Evolutionary conservation across 2,329 filamentous ascomycete genomes (phyloP), one percentile per base, ranked within the genome.

Genomic region (Venturiaceae sp.): DNA sequence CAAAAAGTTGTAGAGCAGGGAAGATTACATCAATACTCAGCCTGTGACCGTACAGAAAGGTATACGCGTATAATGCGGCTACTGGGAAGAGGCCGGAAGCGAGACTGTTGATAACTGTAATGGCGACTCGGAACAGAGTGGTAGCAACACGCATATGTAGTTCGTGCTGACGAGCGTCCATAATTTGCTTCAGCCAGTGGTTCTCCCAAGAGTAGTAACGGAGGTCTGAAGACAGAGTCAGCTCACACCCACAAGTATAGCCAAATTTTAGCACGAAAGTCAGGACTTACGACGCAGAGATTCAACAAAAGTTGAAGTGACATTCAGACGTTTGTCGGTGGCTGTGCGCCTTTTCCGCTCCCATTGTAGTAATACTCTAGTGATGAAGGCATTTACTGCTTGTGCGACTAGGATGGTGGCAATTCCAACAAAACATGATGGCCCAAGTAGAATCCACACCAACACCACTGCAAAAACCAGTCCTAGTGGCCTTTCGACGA

Each of bases 301-400:
- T 69, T 95, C 90, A 55, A 96, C 88, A 60, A 95, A 94, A 66
- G 95, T 90, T 2, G 87, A 86, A 1, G 90, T 89, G 5, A 87
- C 83, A 66, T 95, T 88, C 0, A 95, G 79, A 63, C 92, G 87
- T 26, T 79, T 75, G 67, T 96, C 91, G 0, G 90, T 92, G 2
- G 88, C 85, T 0, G 77, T 75, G 50, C 91, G 81, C n/a, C 90
- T 83, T 26, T 81, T 77, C 58, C 81, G 81, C 68, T 95, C 90
- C 67, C 86, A 85, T 23, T 77, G 75, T 14, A 95, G 76, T 19
- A 92, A 75, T 1, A 80, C 73, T 9, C 82, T 79, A 33, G 90
- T 86, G 41, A 92, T 80, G 0, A 84, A 63, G 0, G 80, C 81
- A 65, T 92, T 95, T 62, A 88, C 65, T 1, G 80, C 65, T 69